Conservation (phyloP, 345 rosid species). For the Syzygium aqueum region DNA sequence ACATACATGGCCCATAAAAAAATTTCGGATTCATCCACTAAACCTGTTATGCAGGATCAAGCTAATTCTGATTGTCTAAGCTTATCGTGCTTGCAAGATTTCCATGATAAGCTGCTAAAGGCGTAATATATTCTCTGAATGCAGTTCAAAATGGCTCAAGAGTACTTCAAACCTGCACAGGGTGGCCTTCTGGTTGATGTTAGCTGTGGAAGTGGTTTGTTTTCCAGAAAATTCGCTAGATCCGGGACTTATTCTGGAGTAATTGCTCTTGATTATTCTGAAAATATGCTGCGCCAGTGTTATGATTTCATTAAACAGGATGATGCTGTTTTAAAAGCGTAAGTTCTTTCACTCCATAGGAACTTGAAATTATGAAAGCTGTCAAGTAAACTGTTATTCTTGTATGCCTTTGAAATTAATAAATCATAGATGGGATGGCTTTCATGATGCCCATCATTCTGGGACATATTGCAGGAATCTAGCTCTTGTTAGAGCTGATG, state of each 20-base stretch:
- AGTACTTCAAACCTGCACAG: conserved; percentile 64
- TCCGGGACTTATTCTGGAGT: conserved; percentile 68
- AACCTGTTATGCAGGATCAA: not conserved
- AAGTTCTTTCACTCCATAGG: not conserved
- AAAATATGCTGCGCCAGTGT: conserved; percentile 93
- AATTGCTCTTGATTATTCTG: conserved; percentile 88
- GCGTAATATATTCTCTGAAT: not conserved
- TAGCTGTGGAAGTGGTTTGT: conserved; percentile 94
- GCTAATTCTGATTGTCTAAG: not conserved
- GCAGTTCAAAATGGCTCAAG: conserved; percentile 96
- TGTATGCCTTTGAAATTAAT: not conserved
- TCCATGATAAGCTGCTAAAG: not conserved
- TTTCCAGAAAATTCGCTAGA: conserved; percentile 77
- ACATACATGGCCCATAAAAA: not conserved
- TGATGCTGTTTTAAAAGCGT: conserved; percentile 24
- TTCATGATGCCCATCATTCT: not conserved
- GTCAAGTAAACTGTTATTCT: not conserved
- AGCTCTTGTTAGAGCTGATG: conserved; percentile 90
- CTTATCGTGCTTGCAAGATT: not conserved
- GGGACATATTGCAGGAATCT: conserved; percentile 42
- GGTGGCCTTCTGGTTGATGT: conserved; percentile 86
- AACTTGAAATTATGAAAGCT: not conserved
- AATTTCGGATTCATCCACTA: not conserved
- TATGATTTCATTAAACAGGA: conserved; percentile 74
- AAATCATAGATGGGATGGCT: not conserved